Evolutionary conservation across 2,329 filamentous ascomycete species (phyloP), one percentile per base, ranked within the genome.

Genomic region (Hymenoscyphus fructigenus): DNA sequence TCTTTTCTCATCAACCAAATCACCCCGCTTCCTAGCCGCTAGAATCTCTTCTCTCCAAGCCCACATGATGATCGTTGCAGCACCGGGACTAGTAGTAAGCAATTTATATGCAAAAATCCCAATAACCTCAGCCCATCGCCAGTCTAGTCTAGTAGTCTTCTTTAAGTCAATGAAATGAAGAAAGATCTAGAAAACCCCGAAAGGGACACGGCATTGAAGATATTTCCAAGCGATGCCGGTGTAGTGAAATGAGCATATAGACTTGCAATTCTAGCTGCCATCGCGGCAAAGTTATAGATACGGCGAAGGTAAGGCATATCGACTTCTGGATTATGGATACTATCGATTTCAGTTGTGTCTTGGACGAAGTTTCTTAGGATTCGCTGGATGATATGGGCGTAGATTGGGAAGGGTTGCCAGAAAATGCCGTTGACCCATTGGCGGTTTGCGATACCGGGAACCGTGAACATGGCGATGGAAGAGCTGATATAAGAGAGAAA

Each of bases 331-430:
- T 72, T 72, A 20, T 64, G 41, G 29, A 71, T 38, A 20, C 67
- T 66, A 44, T 70, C 68, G 15, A 28, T 9, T 3, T 60, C 12
- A 2, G 68, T 72, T 7, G 69, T 70, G 12, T 73, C 69, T 9
- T 64, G 67, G 28, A 70, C 65, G 6, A 70, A 60, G 0, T 38
- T 29, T 10, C 57, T 36, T 1, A 74, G 59, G 5, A 72, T 17
- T 26, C 67, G 59, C 66, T 72, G 65, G n/a, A 65, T 34, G 61
- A 71, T 55, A 26, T 67, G 29, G 12, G 60, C 67, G 20, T 65
- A 72, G 2, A 75, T 55, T 5, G 74, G 74, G 61, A 74, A 75
- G 6, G 78, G 74, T 66, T 84, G 82, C 81, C 83, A 84, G 50
- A 73, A 67, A 9, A 70, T 20, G 1, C 69, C 71, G 44, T 73